Percentiles rank a stretch among this genome's conserved stretches.
Evolutionary conservation across 208 protist genomes (phyloP).

Genomic region (Trypanosoma brucei): DNA sequence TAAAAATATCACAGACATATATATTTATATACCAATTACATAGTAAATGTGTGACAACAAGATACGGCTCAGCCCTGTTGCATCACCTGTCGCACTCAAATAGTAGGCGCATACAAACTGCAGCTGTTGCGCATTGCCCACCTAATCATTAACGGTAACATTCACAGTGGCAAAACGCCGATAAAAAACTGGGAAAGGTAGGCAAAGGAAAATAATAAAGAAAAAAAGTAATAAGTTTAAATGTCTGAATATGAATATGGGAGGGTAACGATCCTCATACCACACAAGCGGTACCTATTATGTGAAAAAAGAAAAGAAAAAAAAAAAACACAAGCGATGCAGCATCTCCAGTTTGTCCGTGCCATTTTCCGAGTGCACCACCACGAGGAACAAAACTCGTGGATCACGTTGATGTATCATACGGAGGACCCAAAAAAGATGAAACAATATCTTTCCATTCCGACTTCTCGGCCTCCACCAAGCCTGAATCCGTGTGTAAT

Average conservation of each 20-base stretch:
- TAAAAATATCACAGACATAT: not conserved
- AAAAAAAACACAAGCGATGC: not conserved
- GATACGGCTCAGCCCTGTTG: not conserved
- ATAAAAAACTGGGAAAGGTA: too few relatives aligned
- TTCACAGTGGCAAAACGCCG: too few relatives aligned
- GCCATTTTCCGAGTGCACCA: not conserved
- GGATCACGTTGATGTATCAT: conserved; percentile 29
- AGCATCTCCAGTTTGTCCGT: not conserved
- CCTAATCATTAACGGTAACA: too few relatives aligned
- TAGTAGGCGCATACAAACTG: too few relatives aligned
- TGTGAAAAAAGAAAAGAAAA: too few relatives aligned
- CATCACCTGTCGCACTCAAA: too few relatives aligned
- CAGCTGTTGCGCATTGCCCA: too few relatives aligned
- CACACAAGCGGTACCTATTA: too few relatives aligned
- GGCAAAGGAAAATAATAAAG: too few relatives aligned
- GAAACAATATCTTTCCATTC: conserved; percentile 49
- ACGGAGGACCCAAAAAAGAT: conserved; percentile 55
- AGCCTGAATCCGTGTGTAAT: conserved; percentile 32
- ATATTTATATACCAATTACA: not conserved
- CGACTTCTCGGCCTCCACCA: conserved; percentile 37
- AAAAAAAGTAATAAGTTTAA: too few relatives aligned
- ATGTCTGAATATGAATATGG: too few relatives aligned
- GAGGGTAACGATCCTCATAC: too few relatives aligned
- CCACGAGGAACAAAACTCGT: not conserved
- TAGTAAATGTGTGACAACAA: not conserved